Conservation (phyloP, 768 basidiomycete species). For the Collybia sordida region DNA sequence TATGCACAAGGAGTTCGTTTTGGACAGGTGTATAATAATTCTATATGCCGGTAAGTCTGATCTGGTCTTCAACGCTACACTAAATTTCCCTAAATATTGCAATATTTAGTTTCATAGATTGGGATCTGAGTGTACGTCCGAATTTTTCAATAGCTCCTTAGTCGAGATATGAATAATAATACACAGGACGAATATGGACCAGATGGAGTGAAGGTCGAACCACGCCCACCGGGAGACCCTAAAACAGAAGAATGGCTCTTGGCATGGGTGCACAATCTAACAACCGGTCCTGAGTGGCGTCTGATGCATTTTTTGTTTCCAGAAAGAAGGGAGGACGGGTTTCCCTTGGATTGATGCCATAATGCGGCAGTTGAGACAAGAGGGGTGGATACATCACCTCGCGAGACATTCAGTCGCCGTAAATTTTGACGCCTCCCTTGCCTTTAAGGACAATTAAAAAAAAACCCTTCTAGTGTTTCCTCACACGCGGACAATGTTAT, state of each 20-base stretch:
- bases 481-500: conserved; percentile 11
- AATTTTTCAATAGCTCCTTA: background rate
- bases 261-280: conserved; percentile 6
- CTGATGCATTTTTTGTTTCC: conserved; percentile 1
- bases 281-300: background rate
- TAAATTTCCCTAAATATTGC: background rate
- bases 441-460: background rate
- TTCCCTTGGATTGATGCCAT: conserved; percentile 12
- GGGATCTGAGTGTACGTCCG: background rate
- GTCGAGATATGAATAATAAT: background rate
- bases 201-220: conserved; percentile 4
- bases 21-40: conserved; percentile 10
- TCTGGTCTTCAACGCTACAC: background rate
- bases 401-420: conserved; percentile 11
- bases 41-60: conserved; percentile 8
- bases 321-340: conserved; percentile 8
- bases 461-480: conserved; percentile 7
- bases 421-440: conserved; percentile 8
- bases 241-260: conserved; percentile 4
- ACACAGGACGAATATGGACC: background rate
- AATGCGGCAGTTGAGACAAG: conserved; percentile 10
- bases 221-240: conserved; percentile 8
- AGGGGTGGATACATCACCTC: conserved; percentile 10
- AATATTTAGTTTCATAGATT: conserved; percentile 1
- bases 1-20: conserved; percentile 3